Base-by-base conservation (phyloP, 164 flowering plant genomes). In the Chimonanthus salicifolius region DNA sequence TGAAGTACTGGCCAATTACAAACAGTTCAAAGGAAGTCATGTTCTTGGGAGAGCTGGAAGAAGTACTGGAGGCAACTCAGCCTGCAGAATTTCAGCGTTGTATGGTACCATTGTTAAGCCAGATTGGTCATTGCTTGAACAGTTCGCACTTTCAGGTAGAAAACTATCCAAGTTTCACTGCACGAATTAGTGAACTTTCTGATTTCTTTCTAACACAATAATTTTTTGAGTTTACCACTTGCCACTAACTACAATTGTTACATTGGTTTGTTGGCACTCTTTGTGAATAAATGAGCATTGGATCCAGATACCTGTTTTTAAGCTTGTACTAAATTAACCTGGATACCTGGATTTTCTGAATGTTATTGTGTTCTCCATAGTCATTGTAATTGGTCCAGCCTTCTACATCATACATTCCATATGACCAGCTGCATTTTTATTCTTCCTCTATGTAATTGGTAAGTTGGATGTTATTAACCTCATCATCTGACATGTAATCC, bases 1-100 rank as follows among this genome's bases (percentile, higher is more conserved):
- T 89, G 68, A 91, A 88, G 82, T 91, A 84, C 75, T 89, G 96
- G 94, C 94, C 96, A 2, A 74, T 91, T 64, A 91, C 93, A 10
- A 91, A 87, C 78, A 90, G 93, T 77, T 85, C 92, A n/a, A 90
- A 90, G 79, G 95, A 90, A 80, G 88, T 90, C 72, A 83, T 90
- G 93, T 89, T 90, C 78, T 78, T 90, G 6, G 83, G 85, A 71
- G 95, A 90, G 82, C 79, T 90, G 83, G 95, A 90, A 80, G 95
- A 90, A 78, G 88, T 90, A 66, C 74, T 90, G 69, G 93, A 90
- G 83, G 86, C 90, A 33, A 89, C 89, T 71, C 92, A 87, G 76
- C 80, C 75, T 11, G 79, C 87, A 11, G 93, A 90, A 72, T 90
- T 90, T 70, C 92, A 87, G 70, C 87, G 92, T 7, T 88, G 93